Conservation (phyloP, 1,284 basidiomycete species). For the Blastosporella zonata region DNA sequence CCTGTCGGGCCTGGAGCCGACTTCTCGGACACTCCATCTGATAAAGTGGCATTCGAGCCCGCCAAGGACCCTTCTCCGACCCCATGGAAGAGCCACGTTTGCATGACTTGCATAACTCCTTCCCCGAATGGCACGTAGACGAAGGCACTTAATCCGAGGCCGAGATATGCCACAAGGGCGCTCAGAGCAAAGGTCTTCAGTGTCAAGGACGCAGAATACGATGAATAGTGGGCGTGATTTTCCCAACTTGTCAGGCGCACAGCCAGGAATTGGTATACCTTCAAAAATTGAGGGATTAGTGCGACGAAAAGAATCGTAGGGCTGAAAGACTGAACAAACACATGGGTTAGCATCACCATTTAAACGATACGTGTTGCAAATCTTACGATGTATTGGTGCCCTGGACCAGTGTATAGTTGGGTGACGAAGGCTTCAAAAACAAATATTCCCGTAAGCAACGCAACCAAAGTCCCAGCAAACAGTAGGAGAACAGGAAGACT, state of each 20-base stretch:
- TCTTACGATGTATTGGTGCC: conserved; percentile 73
- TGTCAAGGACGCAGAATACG: conserved; percentile 79
- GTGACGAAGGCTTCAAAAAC: conserved; percentile 87
- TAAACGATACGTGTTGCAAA: neutral
- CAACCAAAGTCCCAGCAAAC: conserved; percentile 71
- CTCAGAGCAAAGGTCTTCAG: conserved; percentile 91
- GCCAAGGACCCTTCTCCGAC: conserved; percentile 16
- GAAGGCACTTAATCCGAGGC: conserved; percentile 82
- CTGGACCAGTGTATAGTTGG: conserved; percentile 83
- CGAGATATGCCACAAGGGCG: conserved; percentile 86
- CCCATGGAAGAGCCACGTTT: conserved; percentile 40
- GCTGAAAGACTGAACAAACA: conserved; percentile 55
- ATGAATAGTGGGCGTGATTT: conserved; percentile 81
- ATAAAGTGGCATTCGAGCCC: conserved; percentile 17
- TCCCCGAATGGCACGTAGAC: conserved; percentile 92
- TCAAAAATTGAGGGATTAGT: conserved; percentile 83
- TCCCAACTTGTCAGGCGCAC: conserved; percentile 83
- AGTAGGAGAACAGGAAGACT: conserved; percentile 78
- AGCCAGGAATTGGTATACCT: conserved; percentile 72
- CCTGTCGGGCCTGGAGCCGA: conserved; percentile 21
- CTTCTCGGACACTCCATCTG: conserved; percentile 16
- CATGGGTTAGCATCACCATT: conserved; percentile 5
- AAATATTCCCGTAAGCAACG: conserved; percentile 77
- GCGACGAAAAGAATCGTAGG: conserved; percentile 86
- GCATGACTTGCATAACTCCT: conserved; percentile 66